These are phyloP conservation scores for Penicillium subrubescens DNA, from an alignment of 495 filamentous ascomycete genomes.

Conservation along the genomic window DNA sequence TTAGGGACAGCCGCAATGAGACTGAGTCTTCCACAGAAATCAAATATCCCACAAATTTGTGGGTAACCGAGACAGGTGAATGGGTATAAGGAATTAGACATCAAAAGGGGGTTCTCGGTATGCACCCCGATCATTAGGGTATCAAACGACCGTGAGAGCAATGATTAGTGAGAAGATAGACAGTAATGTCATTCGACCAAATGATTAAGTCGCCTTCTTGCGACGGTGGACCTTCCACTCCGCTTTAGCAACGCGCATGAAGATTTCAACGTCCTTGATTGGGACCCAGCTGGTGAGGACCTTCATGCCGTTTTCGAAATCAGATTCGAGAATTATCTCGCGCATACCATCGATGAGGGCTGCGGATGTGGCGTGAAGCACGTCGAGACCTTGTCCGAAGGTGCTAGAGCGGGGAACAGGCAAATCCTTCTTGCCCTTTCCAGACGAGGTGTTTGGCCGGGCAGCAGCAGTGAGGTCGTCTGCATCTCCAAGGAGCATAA, in stretches of 20 bases:
- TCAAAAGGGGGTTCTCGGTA: conserved; percentile 16
- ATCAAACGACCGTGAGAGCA: conserved; percentile 22
- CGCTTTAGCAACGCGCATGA: conserved; percentile 91
- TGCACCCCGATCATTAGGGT: conserved; percentile 30
- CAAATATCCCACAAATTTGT: conserved; percentile 6
- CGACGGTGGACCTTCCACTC: conserved; percentile 80
- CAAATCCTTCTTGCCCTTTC: conserved; percentile 45
- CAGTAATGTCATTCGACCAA: not conserved
- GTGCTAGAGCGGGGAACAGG: conserved; percentile 27
- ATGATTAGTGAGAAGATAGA: conserved; percentile 10
- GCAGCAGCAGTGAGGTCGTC: conserved; percentile 28
- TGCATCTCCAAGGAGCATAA: conserved; percentile 91
- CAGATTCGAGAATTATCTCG: conserved; percentile 87
- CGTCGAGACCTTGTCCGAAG: conserved; percentile 73
- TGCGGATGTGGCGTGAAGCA: conserved; percentile 87
- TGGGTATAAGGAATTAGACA: conserved; percentile 30
- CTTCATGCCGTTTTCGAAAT: conserved; percentile 99
- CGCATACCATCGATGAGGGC: conserved; percentile 91
- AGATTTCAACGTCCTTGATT: conserved; percentile 88
- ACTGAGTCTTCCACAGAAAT: not conserved
- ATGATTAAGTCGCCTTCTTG: conserved; percentile 39
- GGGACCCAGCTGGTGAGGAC: conserved; percentile 95
- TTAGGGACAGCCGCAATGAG: not conserved
- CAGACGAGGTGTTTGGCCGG: conserved; percentile 36
- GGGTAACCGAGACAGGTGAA: conserved; percentile 12